phyloP scores from a whole-genome alignment of 2,329 filamentous ascomycete genomes.

The Fusarium fujikuroi region DNA sequence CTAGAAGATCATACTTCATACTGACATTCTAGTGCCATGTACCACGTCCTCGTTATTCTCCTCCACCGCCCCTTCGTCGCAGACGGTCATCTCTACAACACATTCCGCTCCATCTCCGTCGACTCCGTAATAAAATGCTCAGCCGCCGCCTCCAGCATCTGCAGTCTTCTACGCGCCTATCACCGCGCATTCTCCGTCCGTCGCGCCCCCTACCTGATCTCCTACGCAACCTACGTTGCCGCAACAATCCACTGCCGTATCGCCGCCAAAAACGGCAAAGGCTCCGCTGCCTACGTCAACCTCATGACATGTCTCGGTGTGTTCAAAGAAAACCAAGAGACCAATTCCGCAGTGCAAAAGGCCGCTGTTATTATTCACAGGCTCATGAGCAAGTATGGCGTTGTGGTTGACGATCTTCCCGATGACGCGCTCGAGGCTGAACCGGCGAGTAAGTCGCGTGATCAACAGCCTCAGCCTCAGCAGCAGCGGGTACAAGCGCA shows the following conservation, averaged over 20 bases:
- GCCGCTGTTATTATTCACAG: conserved; percentile 58
- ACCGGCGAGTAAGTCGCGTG: not conserved
- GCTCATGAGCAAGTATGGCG: conserved; percentile 57
- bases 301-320: conserved; percentile 58
- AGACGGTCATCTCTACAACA: conserved; percentile 59
- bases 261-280: conserved; percentile 56
- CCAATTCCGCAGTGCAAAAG: conserved; percentile 60
- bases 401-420: conserved; percentile 37
- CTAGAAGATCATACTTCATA: no score
- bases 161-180: conserved; percentile 56
- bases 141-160: conserved; percentile 57
- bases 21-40: conserved; percentile 52
- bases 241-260: conserved; percentile 64
- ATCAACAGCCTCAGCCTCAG: conserved; percentile 12
- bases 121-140: conserved; percentile 58
- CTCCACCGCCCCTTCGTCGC: conserved; percentile 64
- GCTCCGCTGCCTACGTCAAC: conserved; percentile 53
- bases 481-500: not conserved
- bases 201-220: conserved; percentile 63
- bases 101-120: conserved; percentile 53
- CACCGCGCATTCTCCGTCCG: conserved; percentile 57
- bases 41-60: conserved; percentile 63
- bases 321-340: conserved; percentile 61
- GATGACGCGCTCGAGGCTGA: conserved; percentile 22
- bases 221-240: conserved; percentile 65